phyloP scores from a whole-genome alignment of 2,329 filamentous ascomycete genomes.

The Colletotrichum chlorophyti region DNA sequence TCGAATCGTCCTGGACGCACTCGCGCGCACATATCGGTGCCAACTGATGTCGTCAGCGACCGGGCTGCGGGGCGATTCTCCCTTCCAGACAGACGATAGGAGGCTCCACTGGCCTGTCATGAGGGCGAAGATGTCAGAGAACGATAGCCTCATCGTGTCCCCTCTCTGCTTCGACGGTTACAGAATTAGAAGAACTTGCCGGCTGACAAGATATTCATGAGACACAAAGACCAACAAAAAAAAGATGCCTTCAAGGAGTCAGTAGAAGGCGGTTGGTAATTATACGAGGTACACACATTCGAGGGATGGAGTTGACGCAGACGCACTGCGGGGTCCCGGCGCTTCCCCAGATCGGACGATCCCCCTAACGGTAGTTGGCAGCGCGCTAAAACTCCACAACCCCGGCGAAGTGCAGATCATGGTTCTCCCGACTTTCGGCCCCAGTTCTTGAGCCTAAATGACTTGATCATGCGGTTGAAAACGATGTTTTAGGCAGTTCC shows the following conservation, averaged over 20 bases:
- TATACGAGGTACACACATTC: too few species aligned
- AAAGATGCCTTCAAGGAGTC: too few species aligned
- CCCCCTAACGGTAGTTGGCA: conserved; percentile 3
- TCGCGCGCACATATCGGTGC: conserved; percentile 48
- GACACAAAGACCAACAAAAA: too few species aligned
- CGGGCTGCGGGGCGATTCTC: neutral
- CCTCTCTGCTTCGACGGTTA: too few species aligned
- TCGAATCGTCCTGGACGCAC: conserved; percentile 37
- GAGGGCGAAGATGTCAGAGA: neutral
- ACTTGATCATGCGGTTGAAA: too few species aligned
- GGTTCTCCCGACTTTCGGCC: too few species aligned
- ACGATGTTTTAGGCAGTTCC: too few species aligned
- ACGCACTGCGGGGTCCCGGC: conserved; percentile 18
- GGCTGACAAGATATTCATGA: too few species aligned
- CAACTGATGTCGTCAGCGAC: conserved; percentile 36
- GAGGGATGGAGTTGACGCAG: neutral
- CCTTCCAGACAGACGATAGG: neutral
- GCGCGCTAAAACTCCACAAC: conserved; percentile 1
- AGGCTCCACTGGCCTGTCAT: conserved; percentile 10
- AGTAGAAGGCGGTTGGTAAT: too few species aligned
- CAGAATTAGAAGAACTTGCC: too few species aligned
- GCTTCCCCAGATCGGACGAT: conserved; percentile 24
- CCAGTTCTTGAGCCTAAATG: neutral
- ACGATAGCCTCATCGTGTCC: too few species aligned
- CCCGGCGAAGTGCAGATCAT: conserved; percentile 13